Evolutionary conservation across 805 yeast species (phyloP).

Genomic region (Metschnikowia noctiluminum): DNA sequence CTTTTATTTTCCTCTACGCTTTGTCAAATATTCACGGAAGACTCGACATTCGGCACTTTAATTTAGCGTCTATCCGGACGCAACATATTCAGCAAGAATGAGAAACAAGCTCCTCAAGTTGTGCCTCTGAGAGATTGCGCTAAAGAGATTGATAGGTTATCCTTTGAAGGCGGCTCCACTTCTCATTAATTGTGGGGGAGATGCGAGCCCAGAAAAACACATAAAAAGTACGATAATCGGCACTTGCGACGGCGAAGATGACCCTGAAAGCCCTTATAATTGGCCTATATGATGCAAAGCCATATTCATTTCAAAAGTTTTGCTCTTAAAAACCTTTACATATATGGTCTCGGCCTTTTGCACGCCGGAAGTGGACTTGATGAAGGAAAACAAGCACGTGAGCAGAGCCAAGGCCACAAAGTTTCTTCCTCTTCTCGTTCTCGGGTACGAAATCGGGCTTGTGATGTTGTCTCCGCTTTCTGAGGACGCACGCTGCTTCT

Average conservation of each 20-base stretch:
- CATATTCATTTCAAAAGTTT: slow-evolving; percentile 36
- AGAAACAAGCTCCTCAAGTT: slow-evolving; percentile 27
- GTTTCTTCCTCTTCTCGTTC: slow-evolving; percentile 51
- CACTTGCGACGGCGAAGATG: slow-evolving; percentile 41
- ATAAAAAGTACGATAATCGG: slow-evolving; percentile 13
- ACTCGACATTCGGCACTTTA: slow-evolving; percentile 26
- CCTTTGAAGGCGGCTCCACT: neutral
- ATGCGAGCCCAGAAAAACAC: neutral
- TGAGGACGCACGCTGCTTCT: slow-evolving; percentile 52
- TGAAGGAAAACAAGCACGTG: slow-evolving; percentile 44
- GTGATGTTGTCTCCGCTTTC: slow-evolving; percentile 56
- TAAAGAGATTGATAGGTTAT: neutral
- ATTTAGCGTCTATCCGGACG: slow-evolving; percentile 25
- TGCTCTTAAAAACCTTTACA: slow-evolving; percentile 45
- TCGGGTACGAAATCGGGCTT: slow-evolving; percentile 63
- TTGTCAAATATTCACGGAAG: too few relatives aligned
- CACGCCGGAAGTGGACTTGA: slow-evolving; percentile 49
- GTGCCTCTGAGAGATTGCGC: slow-evolving; percentile 28
- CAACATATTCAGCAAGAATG: slow-evolving; percentile 20
- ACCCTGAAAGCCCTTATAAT: slow-evolving; percentile 55
- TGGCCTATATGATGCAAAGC: slow-evolving; percentile 47
- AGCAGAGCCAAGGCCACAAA: slow-evolving; percentile 44
- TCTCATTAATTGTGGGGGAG: neutral
- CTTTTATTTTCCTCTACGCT: too few relatives aligned
- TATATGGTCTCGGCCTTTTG: slow-evolving; percentile 56